Conservation (phyloP, 208 protist genomes). For the Trypanosoma brucei region DNA sequence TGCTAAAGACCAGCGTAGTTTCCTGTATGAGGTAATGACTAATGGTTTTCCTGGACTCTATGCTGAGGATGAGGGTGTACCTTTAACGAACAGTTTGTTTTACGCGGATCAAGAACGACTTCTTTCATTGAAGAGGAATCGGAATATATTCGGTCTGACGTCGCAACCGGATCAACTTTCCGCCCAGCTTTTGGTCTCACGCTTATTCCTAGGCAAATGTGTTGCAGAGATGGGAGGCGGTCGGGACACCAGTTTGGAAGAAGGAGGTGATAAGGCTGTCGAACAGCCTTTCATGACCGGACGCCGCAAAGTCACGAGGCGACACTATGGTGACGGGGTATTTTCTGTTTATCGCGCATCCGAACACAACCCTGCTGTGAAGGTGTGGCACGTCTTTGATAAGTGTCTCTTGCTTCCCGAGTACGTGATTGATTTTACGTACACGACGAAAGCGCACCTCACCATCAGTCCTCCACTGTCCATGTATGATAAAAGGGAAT, state of each 20-base stretch:
- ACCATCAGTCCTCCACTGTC: constrained; percentile 20
- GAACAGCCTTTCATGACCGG: constrained; percentile 30
- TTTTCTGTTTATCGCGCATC: constrained; percentile 66
- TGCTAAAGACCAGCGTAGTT: constrained; percentile 30
- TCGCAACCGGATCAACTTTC: constrained; percentile 23
- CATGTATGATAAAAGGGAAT: constrained; percentile 18
- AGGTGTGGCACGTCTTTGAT: constrained; percentile 88
- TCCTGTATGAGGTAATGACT: constrained; percentile 46
- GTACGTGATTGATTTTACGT: constrained; percentile 84
- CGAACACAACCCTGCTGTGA: constrained; percentile 25
- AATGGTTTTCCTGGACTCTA: constrained; percentile 26
- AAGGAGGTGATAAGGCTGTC: constrained; percentile 15
- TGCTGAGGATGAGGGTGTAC: constrained; percentile 52
- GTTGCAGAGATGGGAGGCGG: constrained; percentile 34
- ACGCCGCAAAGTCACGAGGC: constrained; percentile 26
- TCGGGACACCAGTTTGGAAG: constrained; percentile 21
- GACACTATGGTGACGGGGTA: constrained; percentile 53
- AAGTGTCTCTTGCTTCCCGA: constrained; percentile 74
- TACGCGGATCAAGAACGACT: constrained; percentile 78
- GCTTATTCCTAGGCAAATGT: constrained; percentile 63
- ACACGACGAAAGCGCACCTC: constrained; percentile 28
- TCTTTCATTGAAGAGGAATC: constrained; percentile 13
- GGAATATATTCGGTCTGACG: constrained; percentile 29
- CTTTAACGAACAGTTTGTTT: constrained; percentile 86
- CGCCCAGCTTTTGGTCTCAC: constrained; percentile 39